Base-by-base conservation (phyloP, 768 basidiomycete species). In the Rhodotorula babjevae region DNA sequence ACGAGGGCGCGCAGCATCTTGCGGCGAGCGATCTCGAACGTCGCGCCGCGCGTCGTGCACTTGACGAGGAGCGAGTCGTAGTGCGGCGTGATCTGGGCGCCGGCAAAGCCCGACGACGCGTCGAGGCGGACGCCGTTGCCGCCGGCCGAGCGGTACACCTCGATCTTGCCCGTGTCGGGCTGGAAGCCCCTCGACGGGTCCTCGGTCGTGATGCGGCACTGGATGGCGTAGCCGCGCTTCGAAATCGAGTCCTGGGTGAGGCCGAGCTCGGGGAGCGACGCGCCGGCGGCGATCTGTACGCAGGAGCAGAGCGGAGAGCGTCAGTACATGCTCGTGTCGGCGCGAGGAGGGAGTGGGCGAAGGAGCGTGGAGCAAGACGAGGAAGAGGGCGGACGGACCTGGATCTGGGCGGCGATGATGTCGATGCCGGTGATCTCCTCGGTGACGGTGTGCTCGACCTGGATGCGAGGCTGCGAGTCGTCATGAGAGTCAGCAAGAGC, bases 341-440 rank as follows among this genome's bases (percentile, higher is more conserved):
- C n/a, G 6, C 36, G 44, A 42, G 10, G 27, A 7, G 14, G 44
- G 6, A 18, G 14, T 42, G 11, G 11, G 18, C 59, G 16, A 23
- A 2, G 18, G 9, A 31, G 5, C 9, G 47, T 8, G 23, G 49
- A 8, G 23, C 19, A 23, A 11, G 23, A 8, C 21, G 23, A 23
- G 50, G 25, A 11, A 25, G 11, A 52, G 47, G 12, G 14, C 14
- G 44, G 27, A 52, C 70, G 61, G 21, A 67, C 71, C 83, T 98
- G 96, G 77, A 99, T 98, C 82, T 98, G 96, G 29, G 96, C 96
- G 66, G 96, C 96, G 53, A 98, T 93, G 74, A 99, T 95, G 80
- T 99, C 96, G 81, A 98, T 93, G 63, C 96, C 96, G 72, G 96
- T 98, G 79, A 99, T 99, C 80, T 97, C 94, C 90, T 98, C 96